Evolutionary conservation across 441 rosid species (phyloP).

Genomic region (Francoa sonchifolia): DNA sequence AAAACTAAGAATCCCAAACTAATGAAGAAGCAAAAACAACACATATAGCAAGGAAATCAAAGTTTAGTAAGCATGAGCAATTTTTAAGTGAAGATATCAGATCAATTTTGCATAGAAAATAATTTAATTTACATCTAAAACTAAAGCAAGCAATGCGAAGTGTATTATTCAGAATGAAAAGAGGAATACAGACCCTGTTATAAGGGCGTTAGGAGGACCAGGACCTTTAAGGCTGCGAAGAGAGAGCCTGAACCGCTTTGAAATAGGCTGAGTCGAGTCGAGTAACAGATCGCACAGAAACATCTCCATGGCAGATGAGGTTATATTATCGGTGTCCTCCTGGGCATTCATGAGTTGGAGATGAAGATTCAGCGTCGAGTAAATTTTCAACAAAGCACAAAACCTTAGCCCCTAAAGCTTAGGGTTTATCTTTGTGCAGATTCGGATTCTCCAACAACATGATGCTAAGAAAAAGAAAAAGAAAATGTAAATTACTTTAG

Average conservation of each 20-base stretch:
- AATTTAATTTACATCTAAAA: neutral
- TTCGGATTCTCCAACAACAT: no score
- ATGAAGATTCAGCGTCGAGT: neutral
- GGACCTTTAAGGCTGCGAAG: slow-evolving; percentile 87
- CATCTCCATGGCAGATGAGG: slow-evolving; percentile 35
- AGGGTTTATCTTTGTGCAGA: no score
- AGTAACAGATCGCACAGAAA: slow-evolving; percentile 55
- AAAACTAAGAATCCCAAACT: no score
- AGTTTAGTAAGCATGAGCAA: no score
- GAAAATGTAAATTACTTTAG: no score
- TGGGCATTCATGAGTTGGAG: slow-evolving; percentile 18
- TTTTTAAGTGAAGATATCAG: no score
- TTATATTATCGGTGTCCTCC: slow-evolving; percentile 6
- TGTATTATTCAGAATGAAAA: neutral
- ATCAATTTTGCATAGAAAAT: no score
- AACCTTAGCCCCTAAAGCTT: no score
- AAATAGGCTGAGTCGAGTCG: slow-evolving; percentile 53
- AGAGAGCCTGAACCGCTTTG: slow-evolving; percentile 83
- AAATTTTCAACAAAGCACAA: no score
- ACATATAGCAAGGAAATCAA: no score
- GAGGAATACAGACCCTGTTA: slow-evolving; percentile 36
- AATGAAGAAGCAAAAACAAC: no score
- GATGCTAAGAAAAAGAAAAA: no score
- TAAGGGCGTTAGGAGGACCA: slow-evolving; percentile 62
- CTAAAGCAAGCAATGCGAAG: neutral